phyloP scores from a whole-genome alignment of 257 asterid genomes.

The Coffea eugenioides region DNA sequence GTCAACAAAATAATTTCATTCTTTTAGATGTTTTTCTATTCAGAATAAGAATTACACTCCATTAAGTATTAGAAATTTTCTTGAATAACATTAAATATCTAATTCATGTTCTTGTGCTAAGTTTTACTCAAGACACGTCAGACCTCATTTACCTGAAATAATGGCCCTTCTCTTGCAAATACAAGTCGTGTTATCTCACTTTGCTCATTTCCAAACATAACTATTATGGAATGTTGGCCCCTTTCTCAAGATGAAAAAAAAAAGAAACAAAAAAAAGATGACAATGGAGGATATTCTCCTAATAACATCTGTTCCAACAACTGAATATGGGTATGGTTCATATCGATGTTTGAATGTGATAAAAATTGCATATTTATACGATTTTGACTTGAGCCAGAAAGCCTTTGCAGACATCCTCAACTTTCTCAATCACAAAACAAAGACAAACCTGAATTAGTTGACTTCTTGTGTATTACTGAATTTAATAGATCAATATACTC shows the following conservation, averaged over 20 bases:
- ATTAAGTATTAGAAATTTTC: neutral
- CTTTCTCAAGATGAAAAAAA: neutral
- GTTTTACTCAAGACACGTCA: neutral
- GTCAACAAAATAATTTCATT: too few relatives aligned
- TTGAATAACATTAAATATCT: neutral
- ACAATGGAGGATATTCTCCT: neutral
- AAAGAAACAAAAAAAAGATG: neutral
- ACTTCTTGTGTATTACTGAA: neutral
- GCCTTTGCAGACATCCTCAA: neutral
- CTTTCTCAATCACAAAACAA: neutral
- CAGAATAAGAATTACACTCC: neutral
- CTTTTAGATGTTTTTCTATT: neutral
- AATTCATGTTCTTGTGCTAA: too few relatives aligned
- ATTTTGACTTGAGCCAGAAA: neutral
- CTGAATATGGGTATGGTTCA: neutral
- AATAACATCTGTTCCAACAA: neutral
- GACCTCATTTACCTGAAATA: neutral
- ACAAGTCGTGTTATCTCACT: neutral
- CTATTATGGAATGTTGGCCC: neutral
- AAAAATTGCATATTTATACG: neutral
- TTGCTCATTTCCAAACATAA: neutral
- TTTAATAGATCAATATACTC: neutral
- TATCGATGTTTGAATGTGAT: neutral
- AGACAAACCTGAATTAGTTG: neutral
- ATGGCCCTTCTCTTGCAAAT: neutral